Percentiles rank a stretch among this genome's conserved stretches.
Evolutionary conservation across 768 basidiomycete genomes (phyloP).

Genomic region (Roridomyces roridus): DNA sequence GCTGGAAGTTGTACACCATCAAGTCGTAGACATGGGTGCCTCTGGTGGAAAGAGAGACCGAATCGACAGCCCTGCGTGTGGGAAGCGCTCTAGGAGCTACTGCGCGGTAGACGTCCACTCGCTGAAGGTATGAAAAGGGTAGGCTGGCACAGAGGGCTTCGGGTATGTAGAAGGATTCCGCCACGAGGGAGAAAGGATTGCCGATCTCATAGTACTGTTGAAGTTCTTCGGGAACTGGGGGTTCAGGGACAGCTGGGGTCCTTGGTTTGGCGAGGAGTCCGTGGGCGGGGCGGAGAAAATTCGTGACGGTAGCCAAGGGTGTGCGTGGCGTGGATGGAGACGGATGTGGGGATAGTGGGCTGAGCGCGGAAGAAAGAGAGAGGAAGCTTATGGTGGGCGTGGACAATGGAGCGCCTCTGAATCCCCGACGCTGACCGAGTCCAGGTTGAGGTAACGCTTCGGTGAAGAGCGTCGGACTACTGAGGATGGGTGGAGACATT

Average conservation of each 20-base stretch:
- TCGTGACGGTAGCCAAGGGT: conserved; percentile 30
- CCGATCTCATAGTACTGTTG: conserved; percentile 15
- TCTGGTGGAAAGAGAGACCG: conserved; percentile 9
- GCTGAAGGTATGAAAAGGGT: conserved; percentile 6
- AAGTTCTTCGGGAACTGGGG: conserved; percentile 10
- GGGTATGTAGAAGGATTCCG: conserved; percentile 13
- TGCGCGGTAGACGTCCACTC: conserved; percentile 1
- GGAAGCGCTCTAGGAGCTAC: neutral
- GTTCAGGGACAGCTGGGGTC: conserved; percentile 1
- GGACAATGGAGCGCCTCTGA: conserved; percentile 36
- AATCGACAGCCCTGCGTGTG: conserved; percentile 8
- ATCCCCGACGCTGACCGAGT: conserved; percentile 37
- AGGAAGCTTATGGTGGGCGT: conserved; percentile 26
- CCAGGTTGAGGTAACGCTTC: conserved; percentile 18
- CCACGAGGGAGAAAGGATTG: conserved; percentile 15
- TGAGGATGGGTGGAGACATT: conserved; percentile 7
- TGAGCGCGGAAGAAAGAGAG: conserved; percentile 25
- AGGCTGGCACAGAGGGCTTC: conserved; percentile 11
- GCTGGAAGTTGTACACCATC: conserved; percentile 23
- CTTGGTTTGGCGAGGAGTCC: conserved; percentile 6
- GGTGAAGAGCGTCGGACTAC: neutral
- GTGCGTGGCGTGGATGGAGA: conserved; percentile 26
- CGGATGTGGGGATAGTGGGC: conserved; percentile 16
- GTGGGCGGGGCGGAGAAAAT: conserved; percentile 29
- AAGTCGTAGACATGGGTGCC: conserved; percentile 21